phyloP scores from a whole-genome alignment of 2,329 filamentous ascomycete species.

The Alternaria sp. region DNA sequence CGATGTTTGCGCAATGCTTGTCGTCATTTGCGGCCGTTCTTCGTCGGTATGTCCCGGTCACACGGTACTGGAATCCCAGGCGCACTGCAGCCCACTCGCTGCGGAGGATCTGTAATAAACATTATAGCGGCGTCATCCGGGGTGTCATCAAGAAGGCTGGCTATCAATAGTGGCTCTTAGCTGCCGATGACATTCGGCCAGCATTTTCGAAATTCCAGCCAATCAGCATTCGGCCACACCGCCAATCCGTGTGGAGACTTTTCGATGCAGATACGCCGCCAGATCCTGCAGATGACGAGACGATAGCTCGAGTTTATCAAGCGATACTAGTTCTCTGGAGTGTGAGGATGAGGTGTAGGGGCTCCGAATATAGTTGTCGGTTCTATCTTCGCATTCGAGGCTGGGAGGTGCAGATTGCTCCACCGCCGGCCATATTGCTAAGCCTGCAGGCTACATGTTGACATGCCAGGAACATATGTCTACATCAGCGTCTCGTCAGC shows the following conservation, averaged over 20 bases:
- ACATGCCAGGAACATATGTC: constrained; percentile 22
- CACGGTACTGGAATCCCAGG: background rate
- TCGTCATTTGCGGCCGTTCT: background rate
- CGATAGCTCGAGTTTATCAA: constrained; percentile 16
- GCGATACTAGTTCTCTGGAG: constrained; percentile 7
- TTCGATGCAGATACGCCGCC: constrained; percentile 41
- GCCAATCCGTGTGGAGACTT: constrained; percentile 39
- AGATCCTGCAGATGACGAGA: constrained; percentile 37
- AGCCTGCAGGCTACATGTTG: constrained; percentile 14
- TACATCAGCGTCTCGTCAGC: constrained; percentile 27
- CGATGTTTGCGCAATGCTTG: constrained; percentile 5
- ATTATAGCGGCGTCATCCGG: constrained; percentile 17
- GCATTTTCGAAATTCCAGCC: constrained; percentile 33
- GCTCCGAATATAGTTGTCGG: constrained; percentile 7
- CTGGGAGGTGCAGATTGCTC: constrained; percentile 21
- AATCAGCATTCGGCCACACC: constrained; percentile 45
- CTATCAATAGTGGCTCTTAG: constrained; percentile 22
- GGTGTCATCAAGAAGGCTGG: constrained; percentile 29
- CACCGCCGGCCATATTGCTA: constrained; percentile 16
- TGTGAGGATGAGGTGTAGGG: background rate
- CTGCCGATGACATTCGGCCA: constrained; percentile 30
- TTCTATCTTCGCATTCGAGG: constrained; percentile 9
- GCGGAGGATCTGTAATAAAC: background rate
- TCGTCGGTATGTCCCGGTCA: background rate
- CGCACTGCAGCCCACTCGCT: background rate